Evolutionary conservation across 352 stramenopile genomes (phyloP), one percentile per base, ranked within the genome.

Genomic region (Pythium diclinum): DNA sequence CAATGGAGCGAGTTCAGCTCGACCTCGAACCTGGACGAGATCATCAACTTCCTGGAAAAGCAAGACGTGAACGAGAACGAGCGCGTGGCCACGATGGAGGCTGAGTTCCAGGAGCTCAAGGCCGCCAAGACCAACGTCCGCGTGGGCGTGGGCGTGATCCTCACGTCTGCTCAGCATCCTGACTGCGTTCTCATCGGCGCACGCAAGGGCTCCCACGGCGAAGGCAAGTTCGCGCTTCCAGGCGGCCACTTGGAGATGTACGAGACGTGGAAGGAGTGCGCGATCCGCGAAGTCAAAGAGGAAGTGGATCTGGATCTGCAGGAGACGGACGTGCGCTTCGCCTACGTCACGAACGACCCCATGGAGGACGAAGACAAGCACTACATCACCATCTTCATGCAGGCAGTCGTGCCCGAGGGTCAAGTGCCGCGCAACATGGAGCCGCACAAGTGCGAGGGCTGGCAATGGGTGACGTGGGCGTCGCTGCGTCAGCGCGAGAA

Each of bases 361-460:
- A 94, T 92, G 83, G 72, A 88, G 62, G 74, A 89, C 58, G 81
- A 92, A 62, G 77, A 67, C 52, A 93, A 92, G 61, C 85, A 94
- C 69, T 94, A 92, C 73, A 91, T 92, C 57, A 94, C 86, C 46
- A 89, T 94, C 64, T 83, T 93, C 55, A 89, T 92, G 79, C 81
- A 92, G 52, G 83, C 84, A 3, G 58, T 58, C 3, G 78, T 94
- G 38, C 63, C 71, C n/a, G 60, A 73, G 28, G 65, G 67, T 33
- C 81, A 92, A 61, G 72, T 69, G 30, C 66, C 83, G 32, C 67
- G 67, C 47, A 90, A 91, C 72, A 93, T 92, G 83, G 86, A 94
- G 72, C 83, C 84, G 1, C 59, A 87, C 77, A 94, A 94, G 68
- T 94, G 86, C 65, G 82, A 87, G 46, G 83, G 83, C 52, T 94